Evolutionary conservation across 2,329 filamentous ascomycete species (phyloP).

Genomic region (Diaporthe sp.): DNA sequence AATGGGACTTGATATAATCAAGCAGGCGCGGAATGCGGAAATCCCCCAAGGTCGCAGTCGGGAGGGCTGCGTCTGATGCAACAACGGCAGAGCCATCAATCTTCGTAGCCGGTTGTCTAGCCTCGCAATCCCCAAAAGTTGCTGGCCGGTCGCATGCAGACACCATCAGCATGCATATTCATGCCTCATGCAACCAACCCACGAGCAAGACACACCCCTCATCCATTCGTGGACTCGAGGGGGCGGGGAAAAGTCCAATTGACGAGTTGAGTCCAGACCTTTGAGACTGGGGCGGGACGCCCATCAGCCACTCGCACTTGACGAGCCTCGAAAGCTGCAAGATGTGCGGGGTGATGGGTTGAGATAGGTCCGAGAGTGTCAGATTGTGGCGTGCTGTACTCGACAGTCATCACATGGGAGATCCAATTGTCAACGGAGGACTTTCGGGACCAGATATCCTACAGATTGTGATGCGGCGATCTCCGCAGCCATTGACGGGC

Average conservation of each 20-base stretch:
- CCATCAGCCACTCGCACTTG: slow-evolving; percentile 32
- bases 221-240: slow-evolving; percentile 26
- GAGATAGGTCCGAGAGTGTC: slow-evolving; percentile 9
- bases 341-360: slow-evolving; percentile 19
- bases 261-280: slow-evolving; percentile 30
- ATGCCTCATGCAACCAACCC: slow-evolving; percentile 27
- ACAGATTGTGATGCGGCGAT: slow-evolving; percentile 27
- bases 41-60: slow-evolving; percentile 17
- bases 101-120: slow-evolving; percentile 14
- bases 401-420: slow-evolving; percentile 35
- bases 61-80: slow-evolving; percentile 29
- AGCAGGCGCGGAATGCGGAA: slow-evolving; percentile 17
- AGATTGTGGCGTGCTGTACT: slow-evolving; percentile 31
- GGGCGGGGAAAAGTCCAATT: not conserved
- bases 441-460: slow-evolving; percentile 1
- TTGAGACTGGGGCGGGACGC: slow-evolving; percentile 19
- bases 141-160: slow-evolving; percentile 28
- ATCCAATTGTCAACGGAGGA: slow-evolving; percentile 31
- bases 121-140: slow-evolving; percentile 20
- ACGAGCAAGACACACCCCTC: slow-evolving; percentile 1
- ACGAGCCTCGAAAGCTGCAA: slow-evolving; percentile 19
- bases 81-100: slow-evolving; percentile 21
- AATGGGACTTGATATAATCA: slow-evolving; percentile 17
- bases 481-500: not conserved
- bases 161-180: slow-evolving; percentile 23